Evolutionary conservation across 176 grass and related monocot genomes (phyloP), one percentile per base, ranked within the genome.

Genomic region (Aegilops sharonensis): DNA sequence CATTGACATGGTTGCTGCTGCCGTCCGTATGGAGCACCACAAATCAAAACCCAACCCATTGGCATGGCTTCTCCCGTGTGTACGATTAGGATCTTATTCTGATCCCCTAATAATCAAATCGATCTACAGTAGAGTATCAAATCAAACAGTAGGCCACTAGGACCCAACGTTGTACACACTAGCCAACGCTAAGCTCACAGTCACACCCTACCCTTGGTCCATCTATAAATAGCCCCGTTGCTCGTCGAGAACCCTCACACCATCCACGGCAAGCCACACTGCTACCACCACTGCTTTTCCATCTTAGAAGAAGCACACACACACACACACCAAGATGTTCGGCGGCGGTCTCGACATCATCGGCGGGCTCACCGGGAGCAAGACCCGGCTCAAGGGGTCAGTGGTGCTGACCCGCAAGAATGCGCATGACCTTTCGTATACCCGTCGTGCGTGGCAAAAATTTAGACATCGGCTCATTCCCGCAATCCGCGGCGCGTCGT

Each of bases 381-480:
- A 50, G 72, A 75, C 24, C 72, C 24, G 24, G 20, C 78, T 82
- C 39, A 85, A 78, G 75, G 86, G 78, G 9, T 78, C 61, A n/a
- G 86, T 91, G 15, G 50, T 91, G 14, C 73, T 93, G 31, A 93
- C 85, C 83, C 84, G 81, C 56, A n/a, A n/a, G n/a, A n/a, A n/a
- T n/a, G n/a, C 27, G 27, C 1, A 1, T 27, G 27, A 27, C 27
- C 27, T 27, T 27, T 27, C 27, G 27, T 27, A 27, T 27, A 27
- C 27, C 27, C 27, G 27, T 27, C 27, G 27, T 27, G 27, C 27
- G 27, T 27, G 27, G 27, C 27, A 27, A 27, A 27, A 27, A 27
- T 27, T 27, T 27, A 27, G 27, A 27, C 27, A 27, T 27, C 27
- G 27, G 27, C 27, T 27, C 27, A 27, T 27, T 27, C 27, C 27